Base-by-base conservation (phyloP, 371 early-diverging fungal species). In the Blakeslea trispora region DNA sequence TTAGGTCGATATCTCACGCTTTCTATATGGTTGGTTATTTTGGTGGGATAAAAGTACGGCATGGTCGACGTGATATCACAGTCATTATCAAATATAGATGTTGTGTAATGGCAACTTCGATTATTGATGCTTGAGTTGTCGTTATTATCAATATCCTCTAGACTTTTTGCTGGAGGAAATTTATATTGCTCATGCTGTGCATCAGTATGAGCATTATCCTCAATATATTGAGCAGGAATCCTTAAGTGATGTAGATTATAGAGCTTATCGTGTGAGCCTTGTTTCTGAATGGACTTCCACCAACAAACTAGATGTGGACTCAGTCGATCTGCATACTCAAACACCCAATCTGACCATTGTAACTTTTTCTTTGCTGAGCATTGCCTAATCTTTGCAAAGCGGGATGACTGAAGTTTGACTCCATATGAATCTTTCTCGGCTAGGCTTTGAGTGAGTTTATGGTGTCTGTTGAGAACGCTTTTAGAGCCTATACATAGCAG, bases 311-410 rank as follows among this genome's bases (percentile, higher is more conserved):
- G 23, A n/a, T 37, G 45, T 15, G 54, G 46, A 39, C n/a, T 24
- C 4, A 54, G 37, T 10, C 13, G 37, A 37, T 37, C 28, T 17
- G 14, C 6, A 6, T 22, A 17, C 32, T 58, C 46, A 40, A 40
- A 41, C 9, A 55, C 41, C 61, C 61, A 61, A 51, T 61, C 48
- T 23, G 21, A 34, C 61, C 61, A 61, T 50, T 45, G 23, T 45
- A 19, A 40, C 2, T 55, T 24, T 23, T 28, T 35, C 35, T 50
- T 34, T 35, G 35, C 14, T 51, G 42, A 45, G 57, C 62, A 62
- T 52, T 56, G 47, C 32, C 37, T 51, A 17, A 56, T 46, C 45
- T 62, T 62, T 13, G 56, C 42, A 15, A 41, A 37, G 10, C 62
- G 55, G 35, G 62, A 56, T 23, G 22, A 18, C 4, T 52, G 46